Evolutionary conservation across 139 green algal species (phyloP).

Genomic region (Eudorina sp.): DNA sequence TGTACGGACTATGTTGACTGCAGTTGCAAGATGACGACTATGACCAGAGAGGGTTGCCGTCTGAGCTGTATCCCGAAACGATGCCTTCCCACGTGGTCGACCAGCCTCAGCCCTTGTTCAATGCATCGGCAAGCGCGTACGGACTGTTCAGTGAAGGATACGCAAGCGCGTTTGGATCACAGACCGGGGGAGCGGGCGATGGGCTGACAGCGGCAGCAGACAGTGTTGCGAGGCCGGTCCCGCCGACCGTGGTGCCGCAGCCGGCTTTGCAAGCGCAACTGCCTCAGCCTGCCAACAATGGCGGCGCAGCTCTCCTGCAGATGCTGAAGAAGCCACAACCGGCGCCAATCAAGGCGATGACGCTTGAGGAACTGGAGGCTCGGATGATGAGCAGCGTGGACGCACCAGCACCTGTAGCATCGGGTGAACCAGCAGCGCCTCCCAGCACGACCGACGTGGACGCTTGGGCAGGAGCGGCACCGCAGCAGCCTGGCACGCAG

Average conservation of each 20-base stretch:
- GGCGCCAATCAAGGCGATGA: slow-evolving; percentile 35
- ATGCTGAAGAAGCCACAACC: background rate
- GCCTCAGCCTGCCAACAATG: background rate
- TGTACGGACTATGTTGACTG: background rate
- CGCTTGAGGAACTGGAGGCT: slow-evolving; percentile 62
- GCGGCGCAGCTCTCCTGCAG: background rate
- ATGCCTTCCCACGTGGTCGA: background rate
- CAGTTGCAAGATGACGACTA: slow-evolving; percentile 36
- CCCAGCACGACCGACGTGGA: background rate
- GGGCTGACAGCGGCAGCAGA: no score
- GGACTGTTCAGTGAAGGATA: background rate
- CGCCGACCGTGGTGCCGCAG: background rate
- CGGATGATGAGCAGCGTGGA: slow-evolving; percentile 55
- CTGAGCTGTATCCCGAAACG: background rate
- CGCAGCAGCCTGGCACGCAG: slow-evolving; percentile 2
- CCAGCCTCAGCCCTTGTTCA: slow-evolving; percentile 2
- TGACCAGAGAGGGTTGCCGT: background rate
- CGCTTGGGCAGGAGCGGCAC: background rate
- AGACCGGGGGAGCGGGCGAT: no score
- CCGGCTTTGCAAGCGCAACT: background rate
- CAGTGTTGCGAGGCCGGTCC: no score
- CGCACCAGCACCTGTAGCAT: background rate
- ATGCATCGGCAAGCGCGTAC: background rate
- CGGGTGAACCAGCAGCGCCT: background rate
- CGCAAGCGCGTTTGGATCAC: background rate